Base-by-base conservation (phyloP, 768 basidiomycete genomes). In the Tremella fuciformis region DNA sequence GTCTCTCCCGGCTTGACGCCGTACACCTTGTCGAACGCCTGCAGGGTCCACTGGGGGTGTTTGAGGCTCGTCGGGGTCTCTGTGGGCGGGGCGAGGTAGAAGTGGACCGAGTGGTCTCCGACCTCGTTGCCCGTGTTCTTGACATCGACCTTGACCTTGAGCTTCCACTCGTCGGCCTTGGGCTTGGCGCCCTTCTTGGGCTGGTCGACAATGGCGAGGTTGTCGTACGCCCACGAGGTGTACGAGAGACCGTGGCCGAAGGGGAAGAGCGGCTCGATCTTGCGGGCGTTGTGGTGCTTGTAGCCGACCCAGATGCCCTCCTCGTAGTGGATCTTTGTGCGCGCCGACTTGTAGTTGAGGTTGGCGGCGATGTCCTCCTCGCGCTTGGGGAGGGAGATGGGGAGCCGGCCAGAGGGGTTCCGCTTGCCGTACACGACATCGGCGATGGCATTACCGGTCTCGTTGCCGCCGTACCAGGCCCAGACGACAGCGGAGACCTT, bases 221-320 rank as follows among this genome's bases (percentile, higher is more conserved):
- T 76, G 0, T 81, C 81, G 39, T 85, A 80, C 1, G 75, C 69
- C 71, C 89, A 91, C 1, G 79, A 82, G 3, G 88, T 88, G 75
- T 89, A 91, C 0, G 88, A 89, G 9, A 89, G 78, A 24, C 88
- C 88, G 47, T 66, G 85, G 81, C 87, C 87, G 69, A 88, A 88
- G 16, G 85, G 81, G 76, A 86, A 88, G 25, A 87, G 78, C 0
- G 86, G 82, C 50, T 78, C 75, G 37, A 86, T 80, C 7, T 73
- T 75, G 39, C 81, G 76, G 1, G 82, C 81, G 53, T 84, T 82
- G 66, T 86, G 86, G 64, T 84, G 81, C 67, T 86, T 87, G 50
- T 70, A 70, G 48, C 68, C 68, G n/a, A 70, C 68, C 65, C 65
- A 69, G 26, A 69, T 64, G 34, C 66, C 66, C 53, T 71, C 69